Evolutionary conservation across 345 rosid genomes (phyloP).

Genomic region (Acer saccharum): DNA sequence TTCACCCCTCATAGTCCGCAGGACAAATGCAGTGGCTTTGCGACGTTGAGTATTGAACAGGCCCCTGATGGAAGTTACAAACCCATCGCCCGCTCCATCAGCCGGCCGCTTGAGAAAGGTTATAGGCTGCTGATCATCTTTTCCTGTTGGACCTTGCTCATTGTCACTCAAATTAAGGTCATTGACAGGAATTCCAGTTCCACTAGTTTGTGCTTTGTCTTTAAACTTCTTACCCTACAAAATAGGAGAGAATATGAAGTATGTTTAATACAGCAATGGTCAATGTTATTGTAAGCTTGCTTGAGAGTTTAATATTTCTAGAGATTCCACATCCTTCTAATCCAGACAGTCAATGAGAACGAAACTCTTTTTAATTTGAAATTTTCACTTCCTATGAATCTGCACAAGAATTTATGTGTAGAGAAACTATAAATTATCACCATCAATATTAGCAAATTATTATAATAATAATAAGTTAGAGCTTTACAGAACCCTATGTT

Average conservation of each 20-base stretch:
- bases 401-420: not conserved
- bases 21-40: conserved; percentile 89
- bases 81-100: conserved; percentile 99
- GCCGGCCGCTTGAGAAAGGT: conserved; percentile 77
- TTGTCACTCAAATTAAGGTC: conserved; percentile 81
- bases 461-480: not conserved
- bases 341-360: not conserved
- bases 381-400: not conserved
- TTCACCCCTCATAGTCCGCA: conserved; percentile 95
- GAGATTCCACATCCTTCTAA: not conserved
- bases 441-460: not conserved
- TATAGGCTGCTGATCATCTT: conserved; percentile 64
- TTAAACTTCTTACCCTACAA: conserved; percentile 93
- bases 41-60: conserved; percentile 92
- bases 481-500: not conserved
- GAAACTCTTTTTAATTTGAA: not conserved
- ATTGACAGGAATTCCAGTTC: conserved; percentile 54
- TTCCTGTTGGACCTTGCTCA: conserved; percentile 60
- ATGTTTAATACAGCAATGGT: not conserved
- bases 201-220: conserved; percentile 64
- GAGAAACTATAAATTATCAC: not conserved
- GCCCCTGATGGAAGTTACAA: conserved; percentile 86
- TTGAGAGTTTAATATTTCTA: not conserved
- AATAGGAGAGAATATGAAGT: conserved; percentile 2
- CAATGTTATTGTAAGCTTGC: not conserved